Evolutionary conservation across 2,329 filamentous ascomycete species (phyloP).

Genomic region (Colletotrichum karsti): DNA sequence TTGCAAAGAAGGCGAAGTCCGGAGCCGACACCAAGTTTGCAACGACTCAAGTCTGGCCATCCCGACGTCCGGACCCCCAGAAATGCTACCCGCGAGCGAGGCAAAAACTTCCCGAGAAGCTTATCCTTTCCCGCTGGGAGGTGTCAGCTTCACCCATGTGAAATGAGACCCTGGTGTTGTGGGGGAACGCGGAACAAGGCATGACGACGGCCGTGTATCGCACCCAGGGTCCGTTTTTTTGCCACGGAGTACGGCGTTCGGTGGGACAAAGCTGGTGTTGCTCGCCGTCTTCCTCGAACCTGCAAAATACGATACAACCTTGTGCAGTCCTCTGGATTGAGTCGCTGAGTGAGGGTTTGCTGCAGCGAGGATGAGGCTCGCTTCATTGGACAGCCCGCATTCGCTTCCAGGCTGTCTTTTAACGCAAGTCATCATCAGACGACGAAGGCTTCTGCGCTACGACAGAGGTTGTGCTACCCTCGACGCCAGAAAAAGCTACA

Average conservation of each 20-base stretch:
- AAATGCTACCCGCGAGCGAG: background rate
- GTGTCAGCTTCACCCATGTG: background rate
- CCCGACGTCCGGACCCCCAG: background rate
- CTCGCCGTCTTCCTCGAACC: background rate
- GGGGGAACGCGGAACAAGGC: background rate
- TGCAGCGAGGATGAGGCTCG: background rate
- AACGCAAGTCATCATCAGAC: background rate
- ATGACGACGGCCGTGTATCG: constrained; percentile 2
- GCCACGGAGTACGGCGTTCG: background rate
- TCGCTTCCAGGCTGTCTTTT: background rate
- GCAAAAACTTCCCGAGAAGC: constrained; percentile 19
- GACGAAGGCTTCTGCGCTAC: background rate
- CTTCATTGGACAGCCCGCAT: background rate
- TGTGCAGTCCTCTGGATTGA: background rate
- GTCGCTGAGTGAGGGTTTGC: background rate
- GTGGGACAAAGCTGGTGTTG: background rate
- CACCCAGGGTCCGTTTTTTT: background rate
- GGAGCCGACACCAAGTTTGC: constrained; percentile 1
- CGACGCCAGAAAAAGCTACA: background rate
- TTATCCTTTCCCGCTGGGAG: background rate
- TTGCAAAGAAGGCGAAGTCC: background rate
- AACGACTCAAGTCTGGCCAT: background rate
- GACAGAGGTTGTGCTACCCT: background rate
- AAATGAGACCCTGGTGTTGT: background rate
- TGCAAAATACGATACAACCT: background rate